Evolutionary conservation across 345 rosid species (phyloP).

Genomic region (Bruguiera parviflora): DNA sequence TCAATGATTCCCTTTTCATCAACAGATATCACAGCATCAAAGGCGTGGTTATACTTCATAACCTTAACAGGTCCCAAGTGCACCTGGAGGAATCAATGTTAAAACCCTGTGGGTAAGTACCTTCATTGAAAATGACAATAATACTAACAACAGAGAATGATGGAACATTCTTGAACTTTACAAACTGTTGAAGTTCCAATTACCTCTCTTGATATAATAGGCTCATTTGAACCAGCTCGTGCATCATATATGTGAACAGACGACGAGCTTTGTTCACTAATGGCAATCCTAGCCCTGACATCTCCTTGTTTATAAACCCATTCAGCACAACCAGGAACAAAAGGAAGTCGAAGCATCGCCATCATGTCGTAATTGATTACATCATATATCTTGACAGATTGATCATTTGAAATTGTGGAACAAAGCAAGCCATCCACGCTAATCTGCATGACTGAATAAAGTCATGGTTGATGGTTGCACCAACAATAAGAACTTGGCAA

Average conservation of each 20-base stretch:
- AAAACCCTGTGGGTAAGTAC: background rate
- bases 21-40: slow-evolving; percentile 76
- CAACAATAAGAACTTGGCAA: slow-evolving; percentile 16
- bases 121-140: background rate
- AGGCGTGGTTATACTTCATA: slow-evolving; percentile 73
- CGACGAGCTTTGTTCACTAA: slow-evolving; percentile 72
- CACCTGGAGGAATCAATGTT: slow-evolving; percentile 36
- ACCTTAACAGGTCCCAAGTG: slow-evolving; percentile 59
- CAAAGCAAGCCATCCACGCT: slow-evolving; percentile 90
- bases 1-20: slow-evolving; percentile 83
- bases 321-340: slow-evolving; percentile 74
- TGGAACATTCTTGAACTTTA: background rate
- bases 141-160: background rate
- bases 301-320: slow-evolving; percentile 96
- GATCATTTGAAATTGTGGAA: slow-evolving; percentile 83
- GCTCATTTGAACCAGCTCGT: slow-evolving; percentile 74
- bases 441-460: slow-evolving; percentile 79
- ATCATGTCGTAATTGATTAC: slow-evolving; percentile 98
- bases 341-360: slow-evolving; percentile 87
- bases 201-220: slow-evolving; percentile 73
- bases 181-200: background rate
- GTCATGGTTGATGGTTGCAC: slow-evolving; percentile 51
- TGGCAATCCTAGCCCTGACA: slow-evolving; percentile 87
- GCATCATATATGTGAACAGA: slow-evolving; percentile 88
- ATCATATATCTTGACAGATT: slow-evolving; percentile 86